Evolutionary conservation across 2,329 filamentous ascomycete genomes (phyloP), one percentile per base, ranked within the genome.

Genomic region (Fusarium ramigenum): DNA sequence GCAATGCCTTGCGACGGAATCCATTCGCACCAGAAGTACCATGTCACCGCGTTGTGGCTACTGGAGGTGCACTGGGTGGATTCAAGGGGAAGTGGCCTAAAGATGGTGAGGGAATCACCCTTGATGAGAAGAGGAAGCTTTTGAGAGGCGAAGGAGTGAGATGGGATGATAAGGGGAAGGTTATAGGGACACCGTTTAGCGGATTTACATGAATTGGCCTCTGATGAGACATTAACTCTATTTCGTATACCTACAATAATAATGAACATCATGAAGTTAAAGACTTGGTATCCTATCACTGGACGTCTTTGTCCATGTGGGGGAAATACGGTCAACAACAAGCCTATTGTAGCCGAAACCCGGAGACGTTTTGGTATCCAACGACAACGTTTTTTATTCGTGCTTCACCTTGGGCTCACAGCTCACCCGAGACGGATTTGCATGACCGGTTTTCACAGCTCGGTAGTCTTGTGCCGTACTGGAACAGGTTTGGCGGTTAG

Each of bases 1-100:
- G 93, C 21, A 94, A 93, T 66, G 93, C 93, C 4, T 85, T 97
- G 78, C 88, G 92, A 23, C 85, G 87, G 15, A 97, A 97, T 79
- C 94, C 94, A 0, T 97, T 96, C 77, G 94, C 94, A 19, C 94
- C 94, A 0, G 87, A 89, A 39, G 92, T 96, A 9, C 94, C 94
- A 3, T 97, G 94, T 70, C 94, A 97, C 81, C 88, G 94, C 15
- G 92, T 96, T 28, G 88, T 97, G 52, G 93, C 93, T 10, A 91
- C 90, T 44, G 91, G 91, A 58, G 91, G 93, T 18, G 85, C 86
- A n/a, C 81, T 94, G 28, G 92, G 92, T 46, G 92, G 92, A 0
- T 94, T 93, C 84, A 90, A 91, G 81, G 92, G 92, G 6, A 87
- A 89, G 72, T 91, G 89, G 85, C 87, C 90, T 7, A 86, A 86